Evolutionary conservation across 345 rosid species (phyloP), one percentile per base, ranked within the genome.

Genomic region (Camelina laxa): DNA sequence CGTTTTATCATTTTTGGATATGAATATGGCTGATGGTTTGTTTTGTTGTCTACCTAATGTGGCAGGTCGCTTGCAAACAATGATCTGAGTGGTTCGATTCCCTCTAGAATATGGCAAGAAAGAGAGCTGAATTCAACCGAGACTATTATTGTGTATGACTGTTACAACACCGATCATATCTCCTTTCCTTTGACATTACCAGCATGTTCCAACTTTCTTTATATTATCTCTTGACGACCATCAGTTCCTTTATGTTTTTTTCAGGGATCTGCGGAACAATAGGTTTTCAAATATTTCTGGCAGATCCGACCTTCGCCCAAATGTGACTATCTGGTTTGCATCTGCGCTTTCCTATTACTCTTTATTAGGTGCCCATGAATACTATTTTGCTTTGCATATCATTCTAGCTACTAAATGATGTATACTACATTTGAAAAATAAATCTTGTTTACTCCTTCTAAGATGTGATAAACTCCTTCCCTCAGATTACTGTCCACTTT

Each of bases 191-290:
- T 67, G 27, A 79, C 13, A n/a, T 15, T 54, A 45, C 71, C 70
- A 24, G 60, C 54, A 36, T 64, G 75, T 64, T 49, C 54, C 54
- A 56, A 70, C 15, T 64, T 33, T 45, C 56, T 57, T 19, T 24
- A 5, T 24, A 17, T 35, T 3, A 15, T 71, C 49, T 72, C 51
- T 66, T 60, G 36, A 66, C 38, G 45, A 10, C 1, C 3, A 2
- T 13, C 41, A 9, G 17, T 15, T 61, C 53, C 45, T 67, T 53
- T 31, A 47, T 79, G 69, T 41, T 20, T 30, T 38, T 38, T 70
- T 78, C 90, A 95, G 99, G 80, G 93, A 92, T 80, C 79, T 95
- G 57, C 82, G 84, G 85, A 87, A 95, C 85, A 95, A 95, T 78
- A 51, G 1, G 19, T 77, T 93, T 60, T 33, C 79, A 65, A 84